phyloP scores from a whole-genome alignment of 2,329 filamentous ascomycete species.

The Daldinia sp. region DNA sequence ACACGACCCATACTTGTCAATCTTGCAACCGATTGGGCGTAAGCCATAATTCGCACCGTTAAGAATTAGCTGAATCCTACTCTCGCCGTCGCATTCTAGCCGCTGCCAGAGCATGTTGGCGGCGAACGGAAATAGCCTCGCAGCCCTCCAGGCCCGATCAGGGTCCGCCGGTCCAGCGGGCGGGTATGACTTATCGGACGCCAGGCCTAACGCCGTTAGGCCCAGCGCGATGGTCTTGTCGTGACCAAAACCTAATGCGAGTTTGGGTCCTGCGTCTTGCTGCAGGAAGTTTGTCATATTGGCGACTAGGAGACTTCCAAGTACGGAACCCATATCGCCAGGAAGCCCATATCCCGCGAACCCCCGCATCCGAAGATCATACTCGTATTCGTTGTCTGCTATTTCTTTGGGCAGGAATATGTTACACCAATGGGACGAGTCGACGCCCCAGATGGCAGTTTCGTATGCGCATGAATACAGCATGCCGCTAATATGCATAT shows the following conservation, averaged over 20 bases:
- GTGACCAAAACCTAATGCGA: conserved; percentile 39
- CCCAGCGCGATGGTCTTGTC: conserved; percentile 40
- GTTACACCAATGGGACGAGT: conserved; percentile 37
- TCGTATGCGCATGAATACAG: conserved; percentile 40
- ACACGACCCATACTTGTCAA: conserved; percentile 37
- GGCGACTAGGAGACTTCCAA: conserved; percentile 35
- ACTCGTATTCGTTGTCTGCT: conserved; percentile 37
- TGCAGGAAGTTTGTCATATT: conserved; percentile 36
- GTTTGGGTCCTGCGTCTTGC: conserved; percentile 14
- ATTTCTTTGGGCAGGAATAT: conserved; percentile 36
- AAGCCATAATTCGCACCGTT: conserved; percentile 40
- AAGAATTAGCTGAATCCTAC: conserved; percentile 36
- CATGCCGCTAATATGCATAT: conserved; percentile 35
- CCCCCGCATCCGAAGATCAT: conserved; percentile 39
- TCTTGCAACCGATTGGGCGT: conserved; percentile 33
- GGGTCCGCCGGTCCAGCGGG: conserved; percentile 31
- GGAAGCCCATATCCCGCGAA: conserved; percentile 39
- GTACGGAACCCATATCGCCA: conserved; percentile 35
- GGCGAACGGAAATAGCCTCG: conserved; percentile 36
- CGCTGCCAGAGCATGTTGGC: conserved; percentile 37
- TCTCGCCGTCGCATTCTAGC: conserved; percentile 30
- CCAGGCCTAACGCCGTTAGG: conserved; percentile 36
- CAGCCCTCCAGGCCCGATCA: conserved; percentile 32
- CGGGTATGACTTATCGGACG: conserved; percentile 31
- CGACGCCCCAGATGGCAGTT: conserved; percentile 34